These are phyloP conservation scores for Phytophthora citricola DNA, from an alignment of 352 stramenopile genomes.

Conservation along the genomic window DNA sequence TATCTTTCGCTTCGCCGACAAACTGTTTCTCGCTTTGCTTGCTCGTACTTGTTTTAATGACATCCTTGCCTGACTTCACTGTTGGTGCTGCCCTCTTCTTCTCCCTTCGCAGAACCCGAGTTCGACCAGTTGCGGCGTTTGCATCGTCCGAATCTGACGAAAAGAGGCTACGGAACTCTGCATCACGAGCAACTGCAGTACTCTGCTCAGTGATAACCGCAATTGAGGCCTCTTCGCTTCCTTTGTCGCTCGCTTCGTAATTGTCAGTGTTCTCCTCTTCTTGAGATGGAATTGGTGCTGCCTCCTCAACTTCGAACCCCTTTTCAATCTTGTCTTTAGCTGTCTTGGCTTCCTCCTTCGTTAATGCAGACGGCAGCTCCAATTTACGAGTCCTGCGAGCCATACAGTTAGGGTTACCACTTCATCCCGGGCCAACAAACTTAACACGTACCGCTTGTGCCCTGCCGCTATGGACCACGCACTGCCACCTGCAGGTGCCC, in stretches of 20 bases:
- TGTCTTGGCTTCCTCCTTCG: constrained; percentile 38
- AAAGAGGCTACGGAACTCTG: constrained; percentile 28
- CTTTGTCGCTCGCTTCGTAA: constrained; percentile 1
- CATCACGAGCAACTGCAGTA: constrained; percentile 25
- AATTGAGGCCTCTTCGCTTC: constrained; percentile 1
- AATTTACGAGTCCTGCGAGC: constrained; percentile 18
- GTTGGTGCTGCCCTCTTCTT: constrained; percentile 18
- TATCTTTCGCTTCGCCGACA: not conserved
- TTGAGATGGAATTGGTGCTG: not conserved
- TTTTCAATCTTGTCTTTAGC: constrained; percentile 49
- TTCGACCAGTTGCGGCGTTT: not conserved
- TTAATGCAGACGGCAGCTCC: constrained; percentile 45
- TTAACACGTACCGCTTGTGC: constrained; percentile 30
- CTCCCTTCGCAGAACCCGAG: constrained; percentile 9
- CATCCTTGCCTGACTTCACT: not conserved
- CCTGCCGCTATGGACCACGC: constrained; percentile 22
- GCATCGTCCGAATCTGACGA: constrained; percentile 41
- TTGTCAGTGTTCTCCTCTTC: not conserved
- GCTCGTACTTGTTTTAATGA: not conserved
- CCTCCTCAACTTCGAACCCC: constrained; percentile 33
- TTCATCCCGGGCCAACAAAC: not conserved
- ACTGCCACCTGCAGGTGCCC: constrained; percentile 16
- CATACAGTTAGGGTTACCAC: not conserved
- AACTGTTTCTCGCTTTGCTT: not conserved
- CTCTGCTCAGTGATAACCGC: constrained; percentile 7